These are phyloP conservation scores for Trametes sp. DNA, from an alignment of 1,284 basidiomycete species.

Conservation along the genomic window DNA sequence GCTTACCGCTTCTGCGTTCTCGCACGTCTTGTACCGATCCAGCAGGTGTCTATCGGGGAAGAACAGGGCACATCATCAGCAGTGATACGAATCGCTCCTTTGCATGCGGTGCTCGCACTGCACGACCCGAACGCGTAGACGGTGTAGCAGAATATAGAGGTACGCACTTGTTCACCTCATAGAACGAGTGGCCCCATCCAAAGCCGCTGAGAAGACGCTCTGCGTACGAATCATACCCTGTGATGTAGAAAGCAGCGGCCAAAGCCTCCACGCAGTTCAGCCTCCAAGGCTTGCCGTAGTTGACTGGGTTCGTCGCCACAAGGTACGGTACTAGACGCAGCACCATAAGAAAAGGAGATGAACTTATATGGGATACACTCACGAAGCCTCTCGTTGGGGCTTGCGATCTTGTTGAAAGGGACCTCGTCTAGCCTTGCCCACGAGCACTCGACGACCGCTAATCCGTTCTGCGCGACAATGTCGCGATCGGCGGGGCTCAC, in stretches of 20 bases:
- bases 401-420: constrained; percentile 93
- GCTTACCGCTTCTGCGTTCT: constrained; percentile 66
- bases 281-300: constrained; percentile 94
- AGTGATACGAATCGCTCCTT: background rate
- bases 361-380: constrained; percentile 43
- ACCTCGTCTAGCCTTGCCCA: constrained; percentile 97
- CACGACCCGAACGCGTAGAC: no score
- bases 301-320: constrained; percentile 91
- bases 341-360: background rate
- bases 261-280: constrained; percentile 93
- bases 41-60: constrained; percentile 43
- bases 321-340: constrained; percentile 84
- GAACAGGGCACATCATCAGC: background rate
- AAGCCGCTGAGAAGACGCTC: constrained; percentile 81
- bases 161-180: constrained; percentile 79
- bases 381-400: constrained; percentile 92
- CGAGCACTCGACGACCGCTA: constrained; percentile 97
- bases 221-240: constrained; percentile 83
- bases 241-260: constrained; percentile 92
- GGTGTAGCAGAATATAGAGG: no score
- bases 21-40: constrained; percentile 77
- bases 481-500: constrained; percentile 88
- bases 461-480: constrained; percentile 78
- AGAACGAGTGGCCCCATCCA: constrained; percentile 90
- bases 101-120: no score